Evolutionary conservation across 495 filamentous ascomycete species (phyloP).

Genomic region (Penicillium pulvis): DNA sequence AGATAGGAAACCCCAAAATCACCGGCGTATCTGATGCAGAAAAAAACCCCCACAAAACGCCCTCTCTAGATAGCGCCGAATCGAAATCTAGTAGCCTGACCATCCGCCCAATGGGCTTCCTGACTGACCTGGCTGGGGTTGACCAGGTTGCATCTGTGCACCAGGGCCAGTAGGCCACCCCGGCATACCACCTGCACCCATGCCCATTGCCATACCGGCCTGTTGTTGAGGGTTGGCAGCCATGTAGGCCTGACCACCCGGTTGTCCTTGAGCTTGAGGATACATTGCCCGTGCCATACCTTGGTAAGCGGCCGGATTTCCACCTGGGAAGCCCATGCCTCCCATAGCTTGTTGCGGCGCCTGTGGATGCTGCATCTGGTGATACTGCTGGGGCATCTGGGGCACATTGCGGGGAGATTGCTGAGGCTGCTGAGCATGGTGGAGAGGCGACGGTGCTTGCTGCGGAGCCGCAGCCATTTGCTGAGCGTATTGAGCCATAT

Average conservation of each 20-base stretch:
- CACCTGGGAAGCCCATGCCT: slow-evolving; percentile 45
- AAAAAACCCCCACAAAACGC: slow-evolving; percentile 24
- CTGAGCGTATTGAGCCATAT: slow-evolving; percentile 48
- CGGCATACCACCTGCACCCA: slow-evolving; percentile 42
- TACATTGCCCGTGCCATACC: slow-evolving; percentile 47
- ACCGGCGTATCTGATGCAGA: slow-evolving; percentile 21
- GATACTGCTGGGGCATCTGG: slow-evolving; percentile 47
- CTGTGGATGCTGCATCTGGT: slow-evolving; percentile 52
- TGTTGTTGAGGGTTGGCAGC: slow-evolving; percentile 44
- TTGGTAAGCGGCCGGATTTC: slow-evolving; percentile 38
- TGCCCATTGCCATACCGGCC: slow-evolving; percentile 42
- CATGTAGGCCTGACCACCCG: slow-evolving; percentile 44
- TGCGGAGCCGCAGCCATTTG: slow-evolving; percentile 41
- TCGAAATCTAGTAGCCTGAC: slow-evolving; percentile 42
- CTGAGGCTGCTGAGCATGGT: slow-evolving; percentile 45
- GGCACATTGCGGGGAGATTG: slow-evolving; percentile 52
- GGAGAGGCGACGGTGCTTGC: slow-evolving; percentile 48
- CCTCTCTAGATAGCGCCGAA: slow-evolving; percentile 34
- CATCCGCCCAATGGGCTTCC: slow-evolving; percentile 47
- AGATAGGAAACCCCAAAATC: slow-evolving; percentile 9
- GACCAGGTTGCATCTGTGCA: slow-evolving; percentile 46
- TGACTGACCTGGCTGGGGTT: slow-evolving; percentile 47
- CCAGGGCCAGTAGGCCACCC: slow-evolving; percentile 43
- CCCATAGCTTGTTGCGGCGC: slow-evolving; percentile 61
- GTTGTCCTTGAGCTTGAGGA: slow-evolving; percentile 38